These are phyloP conservation scores for Pleurotus ostreatus DNA, from an alignment of 768 basidiomycete genomes.

Conservation along the genomic window DNA sequence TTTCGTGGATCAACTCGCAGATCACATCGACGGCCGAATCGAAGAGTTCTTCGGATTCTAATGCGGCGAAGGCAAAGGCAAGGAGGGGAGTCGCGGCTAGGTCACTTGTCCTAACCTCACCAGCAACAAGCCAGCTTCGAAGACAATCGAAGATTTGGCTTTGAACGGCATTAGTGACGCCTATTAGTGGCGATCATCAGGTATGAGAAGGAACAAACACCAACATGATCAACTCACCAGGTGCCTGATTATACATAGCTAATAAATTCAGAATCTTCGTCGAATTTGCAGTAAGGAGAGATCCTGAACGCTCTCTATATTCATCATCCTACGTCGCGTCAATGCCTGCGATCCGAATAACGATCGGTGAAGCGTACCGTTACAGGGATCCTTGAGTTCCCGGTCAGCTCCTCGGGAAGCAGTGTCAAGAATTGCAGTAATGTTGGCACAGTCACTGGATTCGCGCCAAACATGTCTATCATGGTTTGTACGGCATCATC, in stretches of 20 bases:
- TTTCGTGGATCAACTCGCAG: conserved; percentile 95
- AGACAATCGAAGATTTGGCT: conserved; percentile 80
- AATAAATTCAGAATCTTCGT: conserved; percentile 73
- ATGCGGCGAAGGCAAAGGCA: conserved; percentile 76
- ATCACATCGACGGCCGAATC: conserved; percentile 89
- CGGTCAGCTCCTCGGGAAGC: conserved; percentile 83
- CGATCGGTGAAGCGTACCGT: conserved; percentile 53
- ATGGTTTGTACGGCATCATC: conserved; percentile 72
- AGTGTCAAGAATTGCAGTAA: conserved; percentile 87
- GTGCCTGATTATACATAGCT: conserved; percentile 83
- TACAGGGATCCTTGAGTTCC: conserved; percentile 83
- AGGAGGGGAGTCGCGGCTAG: conserved; percentile 80
- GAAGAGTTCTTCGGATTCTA: conserved; percentile 83
- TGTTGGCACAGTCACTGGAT: conserved; percentile 78
- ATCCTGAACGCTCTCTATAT: conserved; percentile 54
- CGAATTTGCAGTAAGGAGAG: conserved; percentile 66
- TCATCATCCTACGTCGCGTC: conserved; percentile 60
- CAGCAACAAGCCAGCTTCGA: conserved; percentile 83
- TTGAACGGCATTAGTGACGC: conserved; percentile 77
- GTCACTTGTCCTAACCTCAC: conserved; percentile 65
- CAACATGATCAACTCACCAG: conserved; percentile 49
- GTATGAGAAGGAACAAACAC: background rate
- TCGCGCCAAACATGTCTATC: conserved; percentile 82
- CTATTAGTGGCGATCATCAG: conserved; percentile 35
- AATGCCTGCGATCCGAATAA: background rate